A percentile compares a stretch with the other conserved stretches of the same genome.
These are phyloP conservation scores for Ceratocystis diversiconidia DNA, from an alignment of 2,329 filamentous ascomycete species.

Conservation along the genomic window DNA sequence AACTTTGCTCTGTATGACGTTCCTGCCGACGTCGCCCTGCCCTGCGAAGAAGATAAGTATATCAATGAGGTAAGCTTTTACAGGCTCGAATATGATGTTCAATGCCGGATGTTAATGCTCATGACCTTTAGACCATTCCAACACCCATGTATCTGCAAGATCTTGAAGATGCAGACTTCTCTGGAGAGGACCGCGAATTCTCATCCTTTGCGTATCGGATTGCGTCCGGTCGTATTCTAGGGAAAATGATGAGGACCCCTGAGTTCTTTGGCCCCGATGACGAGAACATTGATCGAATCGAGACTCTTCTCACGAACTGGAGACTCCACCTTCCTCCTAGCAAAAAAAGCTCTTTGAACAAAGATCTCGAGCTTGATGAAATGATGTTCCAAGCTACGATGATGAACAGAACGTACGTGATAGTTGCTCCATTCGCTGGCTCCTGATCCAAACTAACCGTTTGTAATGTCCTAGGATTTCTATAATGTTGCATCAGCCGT, in stretches of 20 bases:
- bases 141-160: constrained; percentile 51
- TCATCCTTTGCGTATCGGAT: constrained; percentile 80
- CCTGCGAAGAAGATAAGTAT: constrained; percentile 71
- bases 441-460: background rate
- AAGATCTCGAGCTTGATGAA: constrained; percentile 63
- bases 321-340: constrained; percentile 58
- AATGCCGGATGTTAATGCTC: background rate
- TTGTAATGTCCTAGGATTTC: constrained; percentile 32
- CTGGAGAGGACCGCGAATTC: constrained; percentile 53
- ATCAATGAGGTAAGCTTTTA: constrained; percentile 35
- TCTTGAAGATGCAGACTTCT: constrained; percentile 64
- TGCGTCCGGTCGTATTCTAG: constrained; percentile 64
- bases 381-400: constrained; percentile 87
- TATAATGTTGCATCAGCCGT: constrained; percentile 66
- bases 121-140: constrained; percentile 36
- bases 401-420: constrained; percentile 46
- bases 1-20: constrained; percentile 57
- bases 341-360: constrained; percentile 56
- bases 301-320: constrained; percentile 54
- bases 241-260: constrained; percentile 52
- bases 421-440: too few relatives aligned
- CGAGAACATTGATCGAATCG: constrained; percentile 37
- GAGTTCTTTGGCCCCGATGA: constrained; percentile 39
- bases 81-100: background rate
- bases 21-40: constrained; percentile 53